These are phyloP conservation scores for Termitomyces sp. DNA, from an alignment of 768 basidiomycete genomes.

Conservation along the genomic window DNA sequence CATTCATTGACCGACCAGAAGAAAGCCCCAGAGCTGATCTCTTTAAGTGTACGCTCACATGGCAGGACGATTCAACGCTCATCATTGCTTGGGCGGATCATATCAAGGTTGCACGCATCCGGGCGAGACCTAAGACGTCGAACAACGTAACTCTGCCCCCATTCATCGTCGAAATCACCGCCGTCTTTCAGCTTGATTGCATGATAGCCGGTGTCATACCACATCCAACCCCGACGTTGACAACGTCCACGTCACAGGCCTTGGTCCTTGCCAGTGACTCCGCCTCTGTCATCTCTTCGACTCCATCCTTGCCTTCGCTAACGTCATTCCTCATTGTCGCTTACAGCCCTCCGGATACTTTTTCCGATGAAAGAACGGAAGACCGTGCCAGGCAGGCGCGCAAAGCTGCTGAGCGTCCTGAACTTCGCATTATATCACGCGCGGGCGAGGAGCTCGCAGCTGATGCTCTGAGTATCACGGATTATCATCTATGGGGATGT, in stretches of 20 bases:
- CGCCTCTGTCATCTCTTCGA: slow-evolving; percentile 10
- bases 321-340: slow-evolving; percentile 85
- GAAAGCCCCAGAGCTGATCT: slow-evolving; percentile 90
- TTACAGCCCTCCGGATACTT: slow-evolving; percentile 76
- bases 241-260: slow-evolving; percentile 14
- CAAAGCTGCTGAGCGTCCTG: slow-evolving; percentile 86
- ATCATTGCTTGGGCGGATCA: slow-evolving; percentile 92
- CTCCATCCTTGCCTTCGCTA: slow-evolving; percentile 25
- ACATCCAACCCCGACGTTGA: slow-evolving; percentile 44
- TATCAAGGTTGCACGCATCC: slow-evolving; percentile 84
- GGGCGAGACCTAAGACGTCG: slow-evolving; percentile 47
- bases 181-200: slow-evolving; percentile 89
- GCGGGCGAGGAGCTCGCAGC: slow-evolving; percentile 83
- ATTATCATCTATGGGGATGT: slow-evolving; percentile 82
- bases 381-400: slow-evolving; percentile 73
- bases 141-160: slow-evolving; percentile 44
- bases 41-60: slow-evolving; percentile 87
- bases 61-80: slow-evolving; percentile 90
- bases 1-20: slow-evolving; percentile 76
- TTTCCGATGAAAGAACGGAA: slow-evolving; percentile 63
- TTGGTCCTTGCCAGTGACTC: slow-evolving; percentile 8
- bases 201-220: slow-evolving; percentile 91
- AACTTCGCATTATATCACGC: slow-evolving; percentile 86
- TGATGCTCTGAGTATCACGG: slow-evolving; percentile 75
- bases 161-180: slow-evolving; percentile 80